phyloP scores from a whole-genome alignment of 1,284 basidiomycete species.

The Xerocomus cyaneibrunnescens region DNA sequence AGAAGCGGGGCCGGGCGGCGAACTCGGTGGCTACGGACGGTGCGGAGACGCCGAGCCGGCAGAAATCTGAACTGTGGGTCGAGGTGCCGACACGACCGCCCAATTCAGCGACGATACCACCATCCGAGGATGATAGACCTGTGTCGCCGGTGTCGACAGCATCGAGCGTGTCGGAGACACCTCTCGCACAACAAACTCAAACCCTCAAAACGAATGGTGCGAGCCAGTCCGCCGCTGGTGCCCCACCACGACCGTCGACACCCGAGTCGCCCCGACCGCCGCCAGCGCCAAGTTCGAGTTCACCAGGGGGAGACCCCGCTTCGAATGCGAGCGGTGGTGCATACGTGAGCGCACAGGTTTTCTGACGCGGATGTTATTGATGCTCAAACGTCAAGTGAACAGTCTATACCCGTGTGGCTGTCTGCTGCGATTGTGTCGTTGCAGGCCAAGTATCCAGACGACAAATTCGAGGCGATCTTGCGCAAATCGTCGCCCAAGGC shows the following conservation, averaged over 20 bases:
- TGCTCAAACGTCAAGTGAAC: conserved; percentile 37
- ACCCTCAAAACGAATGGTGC: conserved; percentile 53
- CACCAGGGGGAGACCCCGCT: conserved; percentile 20
- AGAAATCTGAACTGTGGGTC: conserved; percentile 44
- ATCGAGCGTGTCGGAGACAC: conserved; percentile 68
- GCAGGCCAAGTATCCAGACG: conserved; percentile 75
- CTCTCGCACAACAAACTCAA: conserved; percentile 55
- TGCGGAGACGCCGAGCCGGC: conserved; percentile 52
- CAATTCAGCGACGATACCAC: conserved; percentile 32
- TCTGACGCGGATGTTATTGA: conserved; percentile 33
- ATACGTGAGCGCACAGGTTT: conserved; percentile 28
- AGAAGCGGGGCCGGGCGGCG: conserved; percentile 54
- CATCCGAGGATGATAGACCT: conserved; percentile 49
- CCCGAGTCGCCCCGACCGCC: conserved; percentile 30
- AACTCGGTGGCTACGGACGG: conserved; percentile 51
- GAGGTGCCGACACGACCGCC: conserved; percentile 42
- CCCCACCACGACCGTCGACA: conserved; percentile 25
- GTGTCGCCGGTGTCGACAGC: conserved; percentile 66
- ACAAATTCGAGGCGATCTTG: conserved; percentile 78
- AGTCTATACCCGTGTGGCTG: conserved; percentile 72
- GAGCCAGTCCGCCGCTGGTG: conserved; percentile 24
- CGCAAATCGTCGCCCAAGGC: conserved; percentile 53
- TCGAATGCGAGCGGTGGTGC: conserved; percentile 17
- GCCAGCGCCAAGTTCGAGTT: conserved; percentile 12
- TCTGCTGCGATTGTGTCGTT: conserved; percentile 60